These are phyloP conservation scores for Emericellopsis terricola DNA, from an alignment of 495 filamentous ascomycete genomes.

Conservation along the genomic window DNA sequence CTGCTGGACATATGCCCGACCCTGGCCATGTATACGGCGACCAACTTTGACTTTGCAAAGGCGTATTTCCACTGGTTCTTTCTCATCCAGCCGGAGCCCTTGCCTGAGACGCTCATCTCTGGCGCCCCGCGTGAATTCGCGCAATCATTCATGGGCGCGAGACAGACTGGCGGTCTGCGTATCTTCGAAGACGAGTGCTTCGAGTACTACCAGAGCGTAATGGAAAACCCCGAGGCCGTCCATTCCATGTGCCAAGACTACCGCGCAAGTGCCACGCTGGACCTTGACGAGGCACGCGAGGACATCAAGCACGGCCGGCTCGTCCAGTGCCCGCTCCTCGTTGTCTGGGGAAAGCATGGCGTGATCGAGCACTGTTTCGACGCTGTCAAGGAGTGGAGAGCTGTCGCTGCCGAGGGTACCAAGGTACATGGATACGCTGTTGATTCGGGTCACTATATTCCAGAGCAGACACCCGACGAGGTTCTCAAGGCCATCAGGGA, in stretches of 20 bases:
- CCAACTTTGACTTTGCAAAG: conserved; percentile 12
- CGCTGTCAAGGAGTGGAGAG: conserved; percentile 15
- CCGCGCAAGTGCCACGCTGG: conserved; percentile 16
- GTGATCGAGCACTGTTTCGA: conserved; percentile 19
- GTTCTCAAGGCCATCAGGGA: conserved; percentile 11
- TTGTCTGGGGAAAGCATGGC: conserved; percentile 17
- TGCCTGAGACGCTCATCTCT: conserved; percentile 17
- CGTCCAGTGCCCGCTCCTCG: conserved; percentile 17
- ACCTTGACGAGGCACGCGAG: conserved; percentile 16
- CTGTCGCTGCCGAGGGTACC: conserved; percentile 11
- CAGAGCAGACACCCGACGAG: conserved; percentile 20
- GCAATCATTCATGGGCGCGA: conserved; percentile 8
- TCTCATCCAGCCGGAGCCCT: conserved; percentile 16
- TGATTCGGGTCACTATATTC: conserved; percentile 23
- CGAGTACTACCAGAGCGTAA: conserved; percentile 11
- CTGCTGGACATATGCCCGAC: conserved; percentile 23
- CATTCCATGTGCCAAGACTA: conserved; percentile 27
- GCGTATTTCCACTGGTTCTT: conserved; percentile 28
- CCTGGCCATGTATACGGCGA: conserved; percentile 16
- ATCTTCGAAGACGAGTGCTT: conserved; percentile 8
- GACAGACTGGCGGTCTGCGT: conserved; percentile 1
- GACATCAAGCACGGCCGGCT: conserved; percentile 12
- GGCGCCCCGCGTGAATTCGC: conserved; percentile 8
- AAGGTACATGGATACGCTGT: conserved; percentile 12
- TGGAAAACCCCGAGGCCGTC: conserved; percentile 11